These are phyloP conservation scores for Aureobasidium mangrovei DNA, from an alignment of 2,329 filamentous ascomycete species.

Conservation along the genomic window DNA sequence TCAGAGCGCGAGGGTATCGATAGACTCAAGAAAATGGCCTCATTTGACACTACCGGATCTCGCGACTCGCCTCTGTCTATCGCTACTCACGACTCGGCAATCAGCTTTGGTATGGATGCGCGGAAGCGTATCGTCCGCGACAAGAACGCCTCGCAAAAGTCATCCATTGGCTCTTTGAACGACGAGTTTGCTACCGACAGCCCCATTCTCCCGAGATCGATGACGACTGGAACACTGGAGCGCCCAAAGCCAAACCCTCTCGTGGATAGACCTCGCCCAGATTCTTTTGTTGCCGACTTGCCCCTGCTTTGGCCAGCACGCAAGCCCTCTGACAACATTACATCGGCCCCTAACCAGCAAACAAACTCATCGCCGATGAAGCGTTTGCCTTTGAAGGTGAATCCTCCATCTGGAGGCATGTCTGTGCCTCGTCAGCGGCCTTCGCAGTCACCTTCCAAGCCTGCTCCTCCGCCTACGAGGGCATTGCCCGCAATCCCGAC, in stretches of 20 bases:
- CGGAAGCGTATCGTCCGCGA: constrained; percentile 4
- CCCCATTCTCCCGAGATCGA: background rate
- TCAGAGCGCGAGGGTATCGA: background rate
- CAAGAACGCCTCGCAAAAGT: background rate
- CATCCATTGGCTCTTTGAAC: background rate
- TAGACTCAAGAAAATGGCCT: constrained; percentile 7
- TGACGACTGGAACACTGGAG: background rate
- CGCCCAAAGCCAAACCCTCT: background rate
- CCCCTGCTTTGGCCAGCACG: constrained; percentile 15
- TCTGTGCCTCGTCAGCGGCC: background rate
- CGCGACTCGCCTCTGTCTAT: constrained; percentile 2
- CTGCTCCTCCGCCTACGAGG: background rate
- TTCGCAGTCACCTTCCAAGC: background rate
- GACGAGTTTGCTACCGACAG: background rate
- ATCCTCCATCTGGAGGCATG: background rate
- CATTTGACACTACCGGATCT: background rate
- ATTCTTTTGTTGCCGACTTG: constrained; percentile 23
- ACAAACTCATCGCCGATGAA: background rate
- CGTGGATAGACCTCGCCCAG: constrained; percentile 16
- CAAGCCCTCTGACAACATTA: background rate
- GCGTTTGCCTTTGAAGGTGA: constrained; percentile 4
- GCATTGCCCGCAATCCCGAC: constrained; percentile 3
- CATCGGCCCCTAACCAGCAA: background rate
- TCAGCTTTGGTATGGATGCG: constrained; percentile 6
- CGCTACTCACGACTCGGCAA: constrained; percentile 2